Conservation (phyloP, 2,329 filamentous ascomycete species). For the Aspergillus glaucus region DNA sequence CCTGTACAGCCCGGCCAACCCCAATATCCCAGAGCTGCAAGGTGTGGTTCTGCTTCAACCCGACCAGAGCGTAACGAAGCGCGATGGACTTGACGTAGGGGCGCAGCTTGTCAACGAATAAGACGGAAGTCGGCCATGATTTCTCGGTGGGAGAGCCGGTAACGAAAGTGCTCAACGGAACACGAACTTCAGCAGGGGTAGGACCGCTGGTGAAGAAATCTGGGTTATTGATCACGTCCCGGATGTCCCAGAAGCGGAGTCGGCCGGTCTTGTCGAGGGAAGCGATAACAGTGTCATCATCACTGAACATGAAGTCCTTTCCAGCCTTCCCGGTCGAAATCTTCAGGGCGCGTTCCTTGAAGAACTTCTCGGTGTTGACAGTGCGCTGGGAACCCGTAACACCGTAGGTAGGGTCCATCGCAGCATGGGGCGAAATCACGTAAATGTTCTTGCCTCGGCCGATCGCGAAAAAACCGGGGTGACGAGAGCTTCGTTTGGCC, state of each 20-base stretch:
- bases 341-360: conserved; percentile 79
- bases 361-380: conserved; percentile 81
- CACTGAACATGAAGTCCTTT: conserved; percentile 96
- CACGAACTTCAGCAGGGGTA: conserved; percentile 66
- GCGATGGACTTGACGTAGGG: conserved; percentile 87
- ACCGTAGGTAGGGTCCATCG: conserved; percentile 44
- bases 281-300: conserved; percentile 89
- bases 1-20: conserved; percentile 89
- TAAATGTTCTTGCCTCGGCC: conserved; percentile 94
- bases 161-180: conserved; percentile 77
- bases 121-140: conserved; percentile 91
- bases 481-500: conserved; percentile 78
- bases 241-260: conserved; percentile 97
- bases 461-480: conserved; percentile 91
- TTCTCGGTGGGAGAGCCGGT: conserved; percentile 86
- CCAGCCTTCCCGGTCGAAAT: conserved; percentile 97
- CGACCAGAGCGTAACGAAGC: conserved; percentile 89
- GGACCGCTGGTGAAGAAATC: conserved; percentile 36
- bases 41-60: conserved; percentile 98
- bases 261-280: conserved; percentile 95
- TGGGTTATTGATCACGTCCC: conserved; percentile 58
- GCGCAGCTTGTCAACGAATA: conserved; percentile 92
- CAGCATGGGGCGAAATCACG: conserved; percentile 63
- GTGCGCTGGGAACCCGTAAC: conserved; percentile 47
- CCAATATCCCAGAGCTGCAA: conserved; percentile 97